A percentile compares a stretch with the other conserved stretches of the same genome.
Evolutionary conservation across 2,329 filamentous ascomycete species (phyloP).

Genomic region (Ceratocystis variospora): DNA sequence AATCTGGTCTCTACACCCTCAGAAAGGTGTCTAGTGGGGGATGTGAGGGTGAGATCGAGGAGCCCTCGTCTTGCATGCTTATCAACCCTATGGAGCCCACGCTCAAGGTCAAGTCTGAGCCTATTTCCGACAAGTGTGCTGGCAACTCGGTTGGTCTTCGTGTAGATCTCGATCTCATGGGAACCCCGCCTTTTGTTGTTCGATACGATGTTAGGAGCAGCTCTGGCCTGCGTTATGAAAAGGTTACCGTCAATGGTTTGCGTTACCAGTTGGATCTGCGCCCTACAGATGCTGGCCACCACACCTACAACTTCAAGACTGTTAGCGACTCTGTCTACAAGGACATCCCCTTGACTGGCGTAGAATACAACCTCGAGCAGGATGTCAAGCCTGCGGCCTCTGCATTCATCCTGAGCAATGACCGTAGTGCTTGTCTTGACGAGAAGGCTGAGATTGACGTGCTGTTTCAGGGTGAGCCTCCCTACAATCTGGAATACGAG

Average conservation of each 20-base stretch:
- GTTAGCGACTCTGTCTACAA: constrained; percentile 75
- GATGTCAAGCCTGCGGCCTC: constrained; percentile 86
- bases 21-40: constrained; percentile 64
- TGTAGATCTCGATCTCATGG: constrained; percentile 78
- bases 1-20: constrained; percentile 76
- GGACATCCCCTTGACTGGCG: constrained; percentile 45
- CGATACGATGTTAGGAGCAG: constrained; percentile 59
- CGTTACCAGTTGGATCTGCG: constrained; percentile 75
- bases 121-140: constrained; percentile 88
- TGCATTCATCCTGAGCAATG: constrained; percentile 50
- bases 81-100: constrained; percentile 83
- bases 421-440: constrained; percentile 64
- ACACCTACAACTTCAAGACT: constrained; percentile 71
- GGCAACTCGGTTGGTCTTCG: constrained; percentile 83
- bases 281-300: constrained; percentile 66
- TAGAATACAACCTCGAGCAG: constrained; percentile 59
- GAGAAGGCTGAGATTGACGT: constrained; percentile 65
- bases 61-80: constrained; percentile 85
- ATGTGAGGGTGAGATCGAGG: constrained; percentile 77
- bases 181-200: constrained; percentile 82
- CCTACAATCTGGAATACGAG: constrained; percentile 86
- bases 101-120: constrained; percentile 57
- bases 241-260: constrained; percentile 50
- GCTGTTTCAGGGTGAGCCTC: constrained; percentile 63
- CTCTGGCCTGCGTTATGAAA: constrained; percentile 41